These are phyloP conservation scores for Wallemia hederae DNA, from an alignment of 1,284 basidiomycete genomes.

Conservation along the genomic window DNA sequence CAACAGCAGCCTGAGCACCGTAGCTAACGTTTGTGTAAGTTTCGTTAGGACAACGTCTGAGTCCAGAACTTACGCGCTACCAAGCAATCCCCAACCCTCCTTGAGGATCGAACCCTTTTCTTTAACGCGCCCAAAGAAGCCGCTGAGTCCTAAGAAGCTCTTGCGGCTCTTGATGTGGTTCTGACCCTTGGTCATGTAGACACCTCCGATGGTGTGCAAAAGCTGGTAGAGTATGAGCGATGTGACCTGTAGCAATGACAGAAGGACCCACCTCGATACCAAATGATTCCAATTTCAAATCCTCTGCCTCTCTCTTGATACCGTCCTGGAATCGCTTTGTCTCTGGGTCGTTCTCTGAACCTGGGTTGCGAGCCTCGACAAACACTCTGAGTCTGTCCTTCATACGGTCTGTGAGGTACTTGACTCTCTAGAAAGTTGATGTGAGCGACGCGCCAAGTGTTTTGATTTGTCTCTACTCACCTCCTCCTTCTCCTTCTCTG, in stretches of 20 bases:
- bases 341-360: constrained; percentile 58
- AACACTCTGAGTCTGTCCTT: constrained; percentile 57
- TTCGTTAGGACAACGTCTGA: constrained; percentile 6
- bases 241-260: not conserved
- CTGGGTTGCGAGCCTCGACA: constrained; percentile 63
- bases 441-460: not conserved
- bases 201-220: constrained; percentile 53
- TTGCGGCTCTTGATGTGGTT: constrained; percentile 74
- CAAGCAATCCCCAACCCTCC: constrained; percentile 76
- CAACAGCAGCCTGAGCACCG: constrained; percentile 28
- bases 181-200: constrained; percentile 77
- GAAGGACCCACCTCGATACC: constrained; percentile 49
- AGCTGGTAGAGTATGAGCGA: constrained; percentile 20
- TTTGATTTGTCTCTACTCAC: constrained; percentile 23
- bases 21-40: constrained; percentile 20
- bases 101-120: constrained; percentile 79
- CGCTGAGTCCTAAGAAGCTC: constrained; percentile 45
- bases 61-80: constrained; percentile 30
- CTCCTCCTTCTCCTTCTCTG: constrained; percentile 45
- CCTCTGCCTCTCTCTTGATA: constrained; percentile 67
- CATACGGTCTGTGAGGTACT: constrained; percentile 41
- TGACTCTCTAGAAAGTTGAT: constrained; percentile 16
- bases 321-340: constrained; percentile 41
- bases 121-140: constrained; percentile 79
- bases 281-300: constrained; percentile 92